Evolutionary conservation across 2,329 filamentous ascomycete genomes (phyloP).

Genomic region (Dothideomycetes sp.): DNA sequence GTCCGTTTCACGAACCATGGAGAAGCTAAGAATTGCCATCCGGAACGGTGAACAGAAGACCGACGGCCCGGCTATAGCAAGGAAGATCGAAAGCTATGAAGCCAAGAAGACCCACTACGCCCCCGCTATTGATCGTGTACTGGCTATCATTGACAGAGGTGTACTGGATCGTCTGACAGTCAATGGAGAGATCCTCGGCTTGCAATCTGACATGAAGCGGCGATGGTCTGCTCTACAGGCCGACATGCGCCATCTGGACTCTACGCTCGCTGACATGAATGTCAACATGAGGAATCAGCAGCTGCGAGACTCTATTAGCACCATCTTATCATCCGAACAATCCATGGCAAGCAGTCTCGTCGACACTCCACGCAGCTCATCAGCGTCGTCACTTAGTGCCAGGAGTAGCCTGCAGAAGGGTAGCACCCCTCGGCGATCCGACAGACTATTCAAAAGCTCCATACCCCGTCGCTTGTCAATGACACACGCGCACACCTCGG

Average conservation of each 20-base stretch:
- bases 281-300: constrained; percentile 52
- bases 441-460: constrained; percentile 6
- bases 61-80: constrained; percentile 57
- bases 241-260: constrained; percentile 68
- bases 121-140: constrained; percentile 80
- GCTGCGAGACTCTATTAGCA: constrained; percentile 84
- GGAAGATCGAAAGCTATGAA: constrained; percentile 87
- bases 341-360: constrained; percentile 58
- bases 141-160: constrained; percentile 91
- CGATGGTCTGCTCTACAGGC: constrained; percentile 68
- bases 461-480: constrained; percentile 8
- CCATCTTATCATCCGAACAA: constrained; percentile 73
- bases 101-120: constrained; percentile 92
- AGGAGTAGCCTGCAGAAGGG: constrained; percentile 37
- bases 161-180: constrained; percentile 90
- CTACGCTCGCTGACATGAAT: constrained; percentile 59
- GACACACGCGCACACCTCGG: no score
- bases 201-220: constrained; percentile 77
- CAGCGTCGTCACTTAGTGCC: constrained; percentile 42
- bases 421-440: constrained; percentile 27
- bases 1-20: constrained; percentile 77
- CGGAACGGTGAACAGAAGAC: constrained; percentile 64
- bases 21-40: constrained; percentile 69
- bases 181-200: constrained; percentile 83
- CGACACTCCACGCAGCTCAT: constrained; percentile 51